Base-by-base conservation (phyloP, 257 asterid genomes). In the Cruciata laevipes region DNA sequence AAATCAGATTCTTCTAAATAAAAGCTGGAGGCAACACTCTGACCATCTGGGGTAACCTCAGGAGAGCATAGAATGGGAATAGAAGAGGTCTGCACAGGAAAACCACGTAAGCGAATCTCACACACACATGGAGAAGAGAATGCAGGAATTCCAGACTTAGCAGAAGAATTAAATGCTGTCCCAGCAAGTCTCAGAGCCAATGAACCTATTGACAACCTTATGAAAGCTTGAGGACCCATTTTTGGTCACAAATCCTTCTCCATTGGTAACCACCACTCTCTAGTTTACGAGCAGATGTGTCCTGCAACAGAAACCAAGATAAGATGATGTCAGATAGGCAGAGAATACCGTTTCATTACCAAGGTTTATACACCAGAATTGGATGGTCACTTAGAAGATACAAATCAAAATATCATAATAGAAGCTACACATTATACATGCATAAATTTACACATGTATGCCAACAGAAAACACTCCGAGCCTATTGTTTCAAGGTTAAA, bases 161-260 rank as follows among this genome's bases (percentile, higher is more conserved):
- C 51, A 7, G 87, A 67, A 6, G 87, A 67, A 30, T 76, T 78
- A 56, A 80, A 74, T 69, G 86, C 63, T 64, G 85, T 57, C 63
- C 71, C 80, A 0, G 89, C 82, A 69, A 83, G 71, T 85, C 97
- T 79, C 76, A 93, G 74, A 51, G 97, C 98, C 76, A 93, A 72
- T 47, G 90, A 93, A 44, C 97, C 95, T 63, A 93, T 78, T 40
- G 99, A 93, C 72, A 93, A 78, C 79, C 97, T 82, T 49, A 93
- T 84, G 72, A 93, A 93, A 74, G 95, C 91, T 72, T 90, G 94
- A 65, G 99, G 97, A 77, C 90, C 97, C 99, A 93, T 93, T 72
- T 72, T 59, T 47, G 63, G 84, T 81, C 82, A 82, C 67, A 80
- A 78, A 67, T 65, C 55, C 61, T 65, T 61, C 61, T 60, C 90